Evolutionary conservation across 306 rosid genomes (phyloP), one percentile per base, ranked within the genome.

Genomic region (Ochetophila trinervis): DNA sequence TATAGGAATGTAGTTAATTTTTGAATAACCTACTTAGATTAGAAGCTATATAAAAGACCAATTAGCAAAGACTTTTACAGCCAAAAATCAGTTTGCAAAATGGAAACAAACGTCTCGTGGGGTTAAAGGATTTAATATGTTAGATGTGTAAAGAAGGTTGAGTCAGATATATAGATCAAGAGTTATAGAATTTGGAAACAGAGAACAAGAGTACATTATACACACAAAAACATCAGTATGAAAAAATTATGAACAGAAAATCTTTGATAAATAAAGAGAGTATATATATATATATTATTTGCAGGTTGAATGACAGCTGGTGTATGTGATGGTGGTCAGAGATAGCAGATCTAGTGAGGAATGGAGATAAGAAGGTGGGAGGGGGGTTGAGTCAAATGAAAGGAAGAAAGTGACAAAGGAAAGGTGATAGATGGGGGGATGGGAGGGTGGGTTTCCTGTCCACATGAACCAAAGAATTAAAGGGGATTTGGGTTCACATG

Each of bases 401-500:
- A 70, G 69, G 67, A 67, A 67, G 67, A 49, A 44, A 49, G 67
- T 47, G 67, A 63, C 57, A 63, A 49, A 63, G 44, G 42, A 16
- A 61, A 53, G 47, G 24, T 21, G 80, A 45, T 71, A 68, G 47
- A 76, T 62, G 50, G 27, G 45, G 21, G 17, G 66, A 48, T 35
- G 18, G 47, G 16, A 60, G 49, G 22, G 2, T 7, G 37, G 45
- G 53, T 68, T 65, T 65, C 57, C 53, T 60, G 44, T 65, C 73
- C 76, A 70, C 82, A 76, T 70, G 79, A 82, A 19, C 64, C 20
- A 57, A 53, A 32, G 5, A 30, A 16, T 20, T 27, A 34, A 74
- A 68, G 45, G 53, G 42, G 63, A n/a, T 70, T 62, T 44, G 72
- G 68, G 53, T 67, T 82, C 83, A 78, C 81, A 82, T 59, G 81